These are phyloP conservation scores for Trametes elegans DNA, from an alignment of 768 basidiomycete species.

Conservation along the genomic window DNA sequence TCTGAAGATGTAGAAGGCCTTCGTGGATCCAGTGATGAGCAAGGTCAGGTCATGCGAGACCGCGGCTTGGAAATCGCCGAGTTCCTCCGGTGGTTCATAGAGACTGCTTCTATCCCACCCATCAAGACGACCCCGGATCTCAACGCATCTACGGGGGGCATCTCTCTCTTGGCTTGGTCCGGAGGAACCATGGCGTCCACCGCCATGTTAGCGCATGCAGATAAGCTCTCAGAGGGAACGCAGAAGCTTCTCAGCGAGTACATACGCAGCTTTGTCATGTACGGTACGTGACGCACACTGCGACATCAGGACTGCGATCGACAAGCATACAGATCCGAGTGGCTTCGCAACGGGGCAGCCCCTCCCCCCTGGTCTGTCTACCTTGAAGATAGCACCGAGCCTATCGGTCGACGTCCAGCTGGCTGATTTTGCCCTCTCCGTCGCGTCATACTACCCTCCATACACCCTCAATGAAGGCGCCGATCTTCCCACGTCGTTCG, in stretches of 20 bases:
- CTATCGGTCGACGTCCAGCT: background rate
- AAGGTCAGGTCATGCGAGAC: background rate
- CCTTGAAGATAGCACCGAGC: background rate
- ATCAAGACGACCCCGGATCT: background rate
- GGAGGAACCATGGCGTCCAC: conserved; percentile 14
- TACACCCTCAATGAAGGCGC: conserved; percentile 1
- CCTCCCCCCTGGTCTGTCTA: background rate
- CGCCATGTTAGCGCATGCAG: conserved; percentile 16
- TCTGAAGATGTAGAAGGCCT: conserved; percentile 15
- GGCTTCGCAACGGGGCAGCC: background rate
- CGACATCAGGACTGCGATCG: background rate
- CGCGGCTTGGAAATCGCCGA: conserved; percentile 18
- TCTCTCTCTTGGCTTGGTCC: conserved; percentile 19
- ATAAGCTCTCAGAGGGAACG: conserved; percentile 11
- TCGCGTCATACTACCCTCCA: conserved; percentile 11
- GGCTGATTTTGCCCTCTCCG: background rate
- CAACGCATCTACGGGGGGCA: conserved; percentile 3
- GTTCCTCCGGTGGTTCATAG: conserved; percentile 21
- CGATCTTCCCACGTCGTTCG: background rate
- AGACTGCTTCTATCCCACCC: conserved; percentile 14
- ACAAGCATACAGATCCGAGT: background rate
- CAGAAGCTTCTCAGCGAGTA: conserved; percentile 6
- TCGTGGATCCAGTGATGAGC: background rate
- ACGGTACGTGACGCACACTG: conserved; percentile 5
- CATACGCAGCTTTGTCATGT: conserved; percentile 17